Evolutionary conservation across 202 grass and related monocot genomes (phyloP).

Genomic region (Schoenoplectus tabernaemontani): DNA sequence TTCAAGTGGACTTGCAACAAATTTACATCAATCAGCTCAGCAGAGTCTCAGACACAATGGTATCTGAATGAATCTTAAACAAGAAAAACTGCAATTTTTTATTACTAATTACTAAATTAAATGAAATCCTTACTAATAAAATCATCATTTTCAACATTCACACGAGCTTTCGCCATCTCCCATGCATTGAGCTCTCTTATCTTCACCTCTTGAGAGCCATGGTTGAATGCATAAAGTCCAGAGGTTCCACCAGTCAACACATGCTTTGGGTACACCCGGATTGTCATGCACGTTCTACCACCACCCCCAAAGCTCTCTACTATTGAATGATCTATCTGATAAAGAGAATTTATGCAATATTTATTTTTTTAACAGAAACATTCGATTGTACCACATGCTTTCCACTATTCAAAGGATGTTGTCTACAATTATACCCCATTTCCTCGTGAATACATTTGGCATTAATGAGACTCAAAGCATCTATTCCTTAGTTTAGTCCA

Average conservation of each 20-base stretch:
- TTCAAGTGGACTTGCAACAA: neutral
- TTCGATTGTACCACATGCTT: neutral
- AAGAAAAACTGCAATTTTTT: neutral
- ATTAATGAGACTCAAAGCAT: neutral
- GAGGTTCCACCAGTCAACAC: constrained; percentile 9
- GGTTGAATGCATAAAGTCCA: constrained; percentile 57
- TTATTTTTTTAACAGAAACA: neutral
- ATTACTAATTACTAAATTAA: neutral
- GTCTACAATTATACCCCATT: neutral
- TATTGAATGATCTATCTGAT: constrained; percentile 70
- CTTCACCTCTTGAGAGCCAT: constrained; percentile 34
- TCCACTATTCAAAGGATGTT: neutral
- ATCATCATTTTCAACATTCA: constrained; percentile 27
- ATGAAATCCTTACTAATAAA: neutral
- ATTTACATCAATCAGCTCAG: neutral
- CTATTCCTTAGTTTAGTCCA: neutral
- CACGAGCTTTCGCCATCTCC: constrained; percentile 40
- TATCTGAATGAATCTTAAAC: neutral
- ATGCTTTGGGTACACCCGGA: constrained; percentile 61
- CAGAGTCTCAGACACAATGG: neutral
- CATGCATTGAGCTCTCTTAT: constrained; percentile 47
- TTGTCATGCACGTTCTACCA: constrained; percentile 52
- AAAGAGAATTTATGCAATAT: neutral
- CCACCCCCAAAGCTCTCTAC: constrained; percentile 62
- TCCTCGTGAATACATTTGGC: neutral